Base-by-base conservation (phyloP, 306 rosid species). In the Lathyrus sativus region DNA sequence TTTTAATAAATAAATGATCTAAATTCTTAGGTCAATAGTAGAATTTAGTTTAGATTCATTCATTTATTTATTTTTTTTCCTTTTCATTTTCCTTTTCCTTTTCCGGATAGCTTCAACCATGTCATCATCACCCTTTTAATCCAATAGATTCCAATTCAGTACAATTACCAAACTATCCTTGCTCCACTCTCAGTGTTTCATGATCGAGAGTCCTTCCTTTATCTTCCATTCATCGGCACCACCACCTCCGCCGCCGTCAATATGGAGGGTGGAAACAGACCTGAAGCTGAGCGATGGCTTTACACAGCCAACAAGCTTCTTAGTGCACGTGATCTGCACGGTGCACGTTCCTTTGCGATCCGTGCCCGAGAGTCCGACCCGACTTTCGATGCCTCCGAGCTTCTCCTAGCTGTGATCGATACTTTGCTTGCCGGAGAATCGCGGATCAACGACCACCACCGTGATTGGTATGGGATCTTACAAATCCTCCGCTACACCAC, bases 321-420 rank as follows among this genome's bases (percentile, higher is more conserved):
- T 1, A 81, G 86, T 48, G 87, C 96, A 37, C 85, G 89, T 48
- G 99, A 93, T 67, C 74, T 90, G 4, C 89, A 79, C 51, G 97
- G 97, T 43, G 88, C 97, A 0, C 78, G 87, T 41, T 85, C 85
- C 70, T 93, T 93, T 41, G 99, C 97, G 35, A 81, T 93, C 78
- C 96, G 99, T 0, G 97, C 93, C 3, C 88, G 96, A 0, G 99
- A 90, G 38, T 83, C 96, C 14, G 92, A 90, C 82, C 97, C 96
- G 2, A 67, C 82, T 2, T 72, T 85, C 35, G 97, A 89, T 22
- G 86, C 86, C 6, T 81, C 97, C 0, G 89, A 90, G 67, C 86
- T 80, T 1, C 81, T 93, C 1, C 77, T 93, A 6, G 85, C 95
- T 9, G 90, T 93, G 8, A 95, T 95, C 35, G 99, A 93, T 61